These are phyloP conservation scores for Acrocalymma vagum DNA, from an alignment of 2,329 filamentous ascomycete genomes.

Conservation along the genomic window DNA sequence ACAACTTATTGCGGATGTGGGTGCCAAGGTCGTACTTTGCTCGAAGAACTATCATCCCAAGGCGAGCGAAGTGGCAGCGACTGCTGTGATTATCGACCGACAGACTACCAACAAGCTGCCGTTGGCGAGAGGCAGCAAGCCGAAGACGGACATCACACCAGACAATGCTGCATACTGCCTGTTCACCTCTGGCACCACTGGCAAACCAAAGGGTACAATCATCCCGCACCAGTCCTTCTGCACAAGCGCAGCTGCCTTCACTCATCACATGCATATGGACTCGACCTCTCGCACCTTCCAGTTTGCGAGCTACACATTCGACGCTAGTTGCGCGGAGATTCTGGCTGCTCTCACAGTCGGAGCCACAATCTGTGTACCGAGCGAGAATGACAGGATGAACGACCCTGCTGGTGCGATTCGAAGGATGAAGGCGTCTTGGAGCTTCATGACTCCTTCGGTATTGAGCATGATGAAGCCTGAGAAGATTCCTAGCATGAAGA, in stretches of 20 bases:
- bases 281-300: constrained; percentile 65
- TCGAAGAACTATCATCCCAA: constrained; percentile 27
- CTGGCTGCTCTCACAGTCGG: constrained; percentile 60
- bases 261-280: constrained; percentile 52
- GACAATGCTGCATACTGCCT: constrained; percentile 67
- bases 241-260: constrained; percentile 49
- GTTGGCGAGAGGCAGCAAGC: constrained; percentile 44
- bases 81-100: constrained; percentile 44
- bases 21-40: constrained; percentile 38
- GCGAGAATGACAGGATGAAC: constrained; percentile 63
- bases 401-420: constrained; percentile 55
- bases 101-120: constrained; percentile 49
- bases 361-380: constrained; percentile 63
- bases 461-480: constrained; percentile 51
- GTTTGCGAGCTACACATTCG: constrained; percentile 62
- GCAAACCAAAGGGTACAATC: constrained; percentile 67
- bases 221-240: constrained; percentile 69
- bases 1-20: constrained; percentile 42
- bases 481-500: constrained; percentile 51
- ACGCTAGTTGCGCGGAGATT: constrained; percentile 64
- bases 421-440: constrained; percentile 37
- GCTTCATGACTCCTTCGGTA: constrained; percentile 41
- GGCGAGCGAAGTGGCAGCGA: constrained; percentile 31
- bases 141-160: constrained; percentile 47
- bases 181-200: constrained; percentile 57